phyloP scores from a whole-genome alignment of 2,329 filamentous ascomycete genomes.

The Trichoderma sp. region DNA sequence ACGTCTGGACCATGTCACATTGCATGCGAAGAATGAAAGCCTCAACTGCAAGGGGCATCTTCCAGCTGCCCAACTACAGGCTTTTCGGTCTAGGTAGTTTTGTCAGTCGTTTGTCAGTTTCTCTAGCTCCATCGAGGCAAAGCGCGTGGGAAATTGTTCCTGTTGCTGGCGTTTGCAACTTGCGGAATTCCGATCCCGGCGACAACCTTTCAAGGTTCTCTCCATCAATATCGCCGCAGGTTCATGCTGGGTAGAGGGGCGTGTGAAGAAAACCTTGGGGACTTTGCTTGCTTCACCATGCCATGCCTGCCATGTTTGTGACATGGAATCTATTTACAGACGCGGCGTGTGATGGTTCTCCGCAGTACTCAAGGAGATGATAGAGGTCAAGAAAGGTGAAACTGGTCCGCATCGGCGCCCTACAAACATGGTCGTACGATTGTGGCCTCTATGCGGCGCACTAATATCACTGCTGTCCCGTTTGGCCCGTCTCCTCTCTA shows the following conservation, averaged over 20 bases:
- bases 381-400: not conserved
- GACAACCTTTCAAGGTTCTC: too few species aligned
- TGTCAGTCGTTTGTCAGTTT: not conserved
- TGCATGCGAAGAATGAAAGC: too few species aligned
- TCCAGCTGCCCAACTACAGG: not conserved
- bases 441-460: not conserved
- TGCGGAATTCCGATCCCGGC: not conserved
- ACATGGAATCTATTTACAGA: slow-evolving; percentile 11
- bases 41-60: not conserved
- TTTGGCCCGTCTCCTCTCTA: not conserved
- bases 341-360: too few species aligned
- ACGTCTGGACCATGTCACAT: too few species aligned
- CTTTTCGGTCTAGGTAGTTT: slow-evolving; percentile 14
- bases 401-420: slow-evolving; percentile 7
- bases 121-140: slow-evolving; percentile 11
- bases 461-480: not conserved
- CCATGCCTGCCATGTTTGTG: too few species aligned
- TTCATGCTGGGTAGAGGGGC: too few species aligned
- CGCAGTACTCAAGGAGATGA: too few species aligned
- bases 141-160: not conserved
- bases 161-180: not conserved
- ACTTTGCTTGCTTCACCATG: too few species aligned
- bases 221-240: too few species aligned
- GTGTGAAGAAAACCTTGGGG: too few species aligned
- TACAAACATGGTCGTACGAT: slow-evolving; percentile 14